Evolutionary conservation across 805 yeast genomes (phyloP), one percentile per base, ranked within the genome.

Genomic region (Cephaloascus albidus): DNA sequence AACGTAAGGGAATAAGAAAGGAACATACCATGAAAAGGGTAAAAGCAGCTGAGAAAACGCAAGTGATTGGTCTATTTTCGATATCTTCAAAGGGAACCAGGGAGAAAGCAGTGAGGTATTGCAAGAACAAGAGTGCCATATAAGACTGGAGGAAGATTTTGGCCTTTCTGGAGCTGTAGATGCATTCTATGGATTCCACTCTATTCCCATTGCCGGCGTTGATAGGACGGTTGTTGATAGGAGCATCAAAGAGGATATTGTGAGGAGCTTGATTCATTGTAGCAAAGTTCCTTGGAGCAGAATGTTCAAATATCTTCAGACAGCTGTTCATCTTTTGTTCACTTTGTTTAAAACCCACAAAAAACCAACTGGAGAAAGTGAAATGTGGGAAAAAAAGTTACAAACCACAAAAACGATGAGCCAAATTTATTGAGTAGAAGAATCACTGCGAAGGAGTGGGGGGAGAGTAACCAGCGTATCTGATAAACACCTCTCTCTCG

Each of bases 401-500:
- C n/a, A n/a, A n/a, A n/a, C n/a, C n/a, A n/a, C n/a, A n/a, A n/a
- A n/a, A n/a, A n/a, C n/a, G n/a, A n/a, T n/a, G n/a, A n/a, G n/a
- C n/a, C n/a, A n/a, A n/a, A n/a, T n/a, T n/a, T n/a, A n/a, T n/a
- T n/a, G n/a, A n/a, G n/a, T n/a, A n/a, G n/a, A n/a, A n/a, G n/a
- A n/a, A n/a, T n/a, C n/a, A n/a, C n/a, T n/a, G n/a, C n/a, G n/a
- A n/a, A n/a, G n/a, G n/a, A 23, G 28, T 23, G 12, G 28, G 28
- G 12, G 28, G 28, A 23, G 12, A 6, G 12, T 23, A 39, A n/a
- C 20, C 32, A 4, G 33, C 36, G 28, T 8, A 23, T 12, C 28
- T 23, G 12, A 12, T 8, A 40, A 61, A 61, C 19, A 65, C 40
- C 4, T 44, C 43, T 38, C 86, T 60, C 51, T 82, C 89, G 10